Base-by-base conservation (phyloP, 352 stramenopile genomes). In the Globisporangium parvum region DNA sequence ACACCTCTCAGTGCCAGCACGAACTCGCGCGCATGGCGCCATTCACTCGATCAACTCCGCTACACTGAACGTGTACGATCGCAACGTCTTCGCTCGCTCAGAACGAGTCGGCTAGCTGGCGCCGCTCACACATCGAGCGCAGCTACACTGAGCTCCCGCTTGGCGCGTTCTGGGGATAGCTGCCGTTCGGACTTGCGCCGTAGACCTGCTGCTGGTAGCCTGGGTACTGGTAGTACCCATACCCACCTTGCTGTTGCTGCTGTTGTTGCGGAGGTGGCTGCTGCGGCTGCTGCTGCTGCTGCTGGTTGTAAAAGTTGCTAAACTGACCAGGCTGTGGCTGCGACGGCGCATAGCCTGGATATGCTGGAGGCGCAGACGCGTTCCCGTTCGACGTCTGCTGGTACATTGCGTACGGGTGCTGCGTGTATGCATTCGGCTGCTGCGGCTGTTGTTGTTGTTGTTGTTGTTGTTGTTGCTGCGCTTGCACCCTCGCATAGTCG, bases 181-280 rank as follows among this genome's bases (percentile, higher is more conserved):
- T 37, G 12, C 26, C n/a, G 26, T 6, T 24, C 4, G 17, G 4
- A 28, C 46, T 50, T 14, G 39, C 20, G 4, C 40, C 18, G 40
- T 50, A 50, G 37, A 6, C 28, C 40, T 72, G 51, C 50, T 68
- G 53, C 45, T 55, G 66, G 39, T 70, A 60, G 3, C 66, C 68
- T 41, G 74, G 77, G 42, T 83, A 85, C 61, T 76, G 72, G 37
- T 83, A 69, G 60, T 75, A 72, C 48, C 55, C 72, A 57, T 53
- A 67, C 44, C 42, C 47, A n/a, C 33, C 40, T 51, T 47, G 51
- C 21, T 59, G 66, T 17, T 53, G 49, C 3, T 57, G 44, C 6
- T 53, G 48, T 3, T 48, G 57, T 12, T 24, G 47, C 17, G 60
- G 66, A 17, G 49, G 26, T 5, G 26, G 26, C 5, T 5, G 26